Base-by-base conservation (phyloP, 805 yeast species). In the Wickerhamomyces hampshirensis region DNA sequence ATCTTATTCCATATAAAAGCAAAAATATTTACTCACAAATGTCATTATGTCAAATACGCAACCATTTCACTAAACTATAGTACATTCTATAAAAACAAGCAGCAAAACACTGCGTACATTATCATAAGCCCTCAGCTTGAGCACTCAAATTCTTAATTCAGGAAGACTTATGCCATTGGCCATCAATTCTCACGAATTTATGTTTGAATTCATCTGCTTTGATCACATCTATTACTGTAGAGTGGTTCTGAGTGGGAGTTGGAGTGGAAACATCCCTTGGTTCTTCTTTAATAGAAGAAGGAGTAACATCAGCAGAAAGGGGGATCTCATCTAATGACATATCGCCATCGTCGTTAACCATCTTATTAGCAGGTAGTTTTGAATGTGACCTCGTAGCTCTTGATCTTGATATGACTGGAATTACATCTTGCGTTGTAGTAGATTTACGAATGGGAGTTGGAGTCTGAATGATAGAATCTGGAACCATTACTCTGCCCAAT, bases 401-500 rank as follows among this genome's bases (percentile, higher is more conserved):
- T 1, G 47, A 23, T 26, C 52, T 40, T 1, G 47, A 23, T 15
- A 32, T 29, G 14, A n/a, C 26, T 18, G 41, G 36, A 16, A n/a
- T 34, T 17, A 31, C 33, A n/a, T 34, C 34, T 8, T 34, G 34
- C 5, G 31, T 38, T 10, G 39, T 29, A 10, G 16, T 9, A 11
- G 28, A 14, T 2, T 9, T 14, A 4, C 27, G 29, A 18, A 24
- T 13, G 3, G 42, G 30, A 7, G 40, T 31, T 9, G 40, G 35
- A 11, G 46, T 40, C 13, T 38, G 40, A 8, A 51, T 51, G 7
- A 50, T 39, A 0, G 52, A 35, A 18, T 59, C 62, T 26, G 82
- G 82, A 56, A 78, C 67, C 79, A 77, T 75, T 5, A 78, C 58
- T 42, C 85, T 62, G 2, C 84, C 85, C 37, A 78, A 53, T 41